Evolutionary conservation across 495 filamentous ascomycete species (phyloP).

Genomic region (Astrothelium macrocarpum): DNA sequence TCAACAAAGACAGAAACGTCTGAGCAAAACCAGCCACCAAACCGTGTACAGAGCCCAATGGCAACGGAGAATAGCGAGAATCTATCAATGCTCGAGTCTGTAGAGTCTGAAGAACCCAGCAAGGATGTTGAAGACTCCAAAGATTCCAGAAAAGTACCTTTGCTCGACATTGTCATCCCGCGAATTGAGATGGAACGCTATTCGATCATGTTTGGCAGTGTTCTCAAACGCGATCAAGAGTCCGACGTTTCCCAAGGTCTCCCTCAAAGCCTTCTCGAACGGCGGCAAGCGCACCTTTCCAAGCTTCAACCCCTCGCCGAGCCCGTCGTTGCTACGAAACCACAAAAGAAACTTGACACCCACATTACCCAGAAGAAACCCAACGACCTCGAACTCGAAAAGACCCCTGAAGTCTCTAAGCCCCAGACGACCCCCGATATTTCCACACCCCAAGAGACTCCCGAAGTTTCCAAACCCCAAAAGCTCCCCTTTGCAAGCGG

Average conservation of each 20-base stretch:
- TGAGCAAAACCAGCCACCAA: neutral
- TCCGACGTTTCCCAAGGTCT: conserved; percentile 16
- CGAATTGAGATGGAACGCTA: conserved; percentile 75
- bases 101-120: neutral
- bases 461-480: too few relatives aligned
- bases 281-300: conserved; percentile 43
- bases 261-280: conserved; percentile 48
- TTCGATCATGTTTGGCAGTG: conserved; percentile 83
- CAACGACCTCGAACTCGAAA: neutral
- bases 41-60: neutral
- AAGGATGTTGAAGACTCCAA: neutral
- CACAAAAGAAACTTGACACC: neutral
- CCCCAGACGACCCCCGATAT: too few relatives aligned
- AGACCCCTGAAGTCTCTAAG: too few relatives aligned
- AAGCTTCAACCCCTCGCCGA: neutral
- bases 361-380: too few relatives aligned
- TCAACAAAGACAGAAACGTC: neutral
- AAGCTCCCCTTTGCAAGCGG: neutral
- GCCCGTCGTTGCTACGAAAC: neutral
- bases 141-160: neutral
- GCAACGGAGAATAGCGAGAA: neutral
- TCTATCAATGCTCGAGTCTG: neutral
- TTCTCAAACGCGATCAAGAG: conserved; percentile 43
- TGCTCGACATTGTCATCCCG: conserved; percentile 74
- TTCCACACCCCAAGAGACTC: too few relatives aligned